Evolutionary conservation across 441 rosid genomes (phyloP), one percentile per base, ranked within the genome.

Genomic region (Kokia cookei): DNA sequence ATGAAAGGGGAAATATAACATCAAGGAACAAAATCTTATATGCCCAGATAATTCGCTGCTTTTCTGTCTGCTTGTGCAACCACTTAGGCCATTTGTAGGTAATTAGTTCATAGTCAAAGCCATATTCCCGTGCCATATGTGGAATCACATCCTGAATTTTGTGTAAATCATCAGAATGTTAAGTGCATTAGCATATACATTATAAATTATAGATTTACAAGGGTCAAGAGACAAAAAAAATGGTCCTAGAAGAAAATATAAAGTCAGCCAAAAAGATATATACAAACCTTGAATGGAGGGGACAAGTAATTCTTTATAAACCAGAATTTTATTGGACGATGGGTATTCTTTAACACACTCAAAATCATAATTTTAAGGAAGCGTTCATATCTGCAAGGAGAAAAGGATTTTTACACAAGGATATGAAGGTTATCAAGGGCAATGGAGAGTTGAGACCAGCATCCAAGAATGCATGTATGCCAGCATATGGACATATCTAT

Each of bases 21-120:
- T 96, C 99, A 71, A 96, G 97, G 85, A 96, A 94, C 81, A 96
- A 84, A 76, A 96, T 96, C 84, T 96, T 96, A 79, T 92, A 96
- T 8, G 99, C 99, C 99, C 99, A 96, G 59, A 96, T 96, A 74
- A 96, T 91, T 78, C 98, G 83, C 77, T 94, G 99, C 81, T 96
- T 96, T 85, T 96, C 99, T 77, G 89, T 96, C 90, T 96, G 99
- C 84, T 96, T 96, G 81, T 96, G 99, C 81, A 96, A 85, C 98
- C 99, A 96, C 22, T 98, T 83, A 61, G 98, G 99, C 99, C 99
- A 94, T 82, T 94, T 96, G 82, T 94, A 96, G 48, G 99, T 94
- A 80, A 96, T 79, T 45, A 96, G 91, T 81, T 89, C 99, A 80
- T 91, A 94, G 75, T 91, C 96, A 76, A 94, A 96, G 64, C 93